A percentile compares a stretch with the other conserved stretches of the same genome.
Evolutionary conservation across 495 filamentous ascomycete species (phyloP).

Genomic region (Staphylotrichum longicolle): DNA sequence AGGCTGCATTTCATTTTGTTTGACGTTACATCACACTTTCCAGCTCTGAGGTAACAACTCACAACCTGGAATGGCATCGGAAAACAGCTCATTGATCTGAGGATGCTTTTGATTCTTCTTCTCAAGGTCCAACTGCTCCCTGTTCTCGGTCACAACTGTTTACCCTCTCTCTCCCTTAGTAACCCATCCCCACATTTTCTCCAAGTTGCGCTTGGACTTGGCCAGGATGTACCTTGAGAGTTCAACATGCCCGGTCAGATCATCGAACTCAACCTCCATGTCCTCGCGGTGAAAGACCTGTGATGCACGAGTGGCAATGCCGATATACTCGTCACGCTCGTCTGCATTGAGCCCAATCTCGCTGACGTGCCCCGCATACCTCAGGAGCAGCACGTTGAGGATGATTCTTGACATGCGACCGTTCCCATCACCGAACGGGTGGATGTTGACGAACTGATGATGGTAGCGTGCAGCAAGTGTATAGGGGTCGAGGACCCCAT

Average conservation of each 20-base stretch:
- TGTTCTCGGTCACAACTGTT: too few relatives aligned
- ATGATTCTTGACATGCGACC: constrained; percentile 2
- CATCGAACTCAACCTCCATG: neutral
- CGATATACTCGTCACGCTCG: neutral
- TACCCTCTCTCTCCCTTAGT: too few relatives aligned
- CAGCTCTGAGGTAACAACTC: too few relatives aligned
- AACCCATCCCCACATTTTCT: too few relatives aligned
- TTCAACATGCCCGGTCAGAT: neutral
- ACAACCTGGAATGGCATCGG: too few relatives aligned
- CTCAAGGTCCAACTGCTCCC: too few relatives aligned
- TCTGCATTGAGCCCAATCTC: neutral
- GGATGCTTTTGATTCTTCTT: too few relatives aligned
- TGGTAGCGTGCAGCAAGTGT: constrained; percentile 33
- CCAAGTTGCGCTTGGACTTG: neutral
- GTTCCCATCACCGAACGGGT: constrained; percentile 9
- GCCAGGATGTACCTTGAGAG: neutral
- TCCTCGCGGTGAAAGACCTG: neutral
- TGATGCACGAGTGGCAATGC: neutral
- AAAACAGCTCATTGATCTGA: too few relatives aligned
- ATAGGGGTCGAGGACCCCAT: constrained; percentile 28
- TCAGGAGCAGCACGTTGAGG: neutral
- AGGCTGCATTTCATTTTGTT: too few relatives aligned
- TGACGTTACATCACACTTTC: too few relatives aligned
- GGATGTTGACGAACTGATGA: neutral
- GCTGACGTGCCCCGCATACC: neutral